These are phyloP conservation scores for Carex sylvatica DNA, from an alignment of 202 grass and related monocot species.

Conservation along the genomic window DNA sequence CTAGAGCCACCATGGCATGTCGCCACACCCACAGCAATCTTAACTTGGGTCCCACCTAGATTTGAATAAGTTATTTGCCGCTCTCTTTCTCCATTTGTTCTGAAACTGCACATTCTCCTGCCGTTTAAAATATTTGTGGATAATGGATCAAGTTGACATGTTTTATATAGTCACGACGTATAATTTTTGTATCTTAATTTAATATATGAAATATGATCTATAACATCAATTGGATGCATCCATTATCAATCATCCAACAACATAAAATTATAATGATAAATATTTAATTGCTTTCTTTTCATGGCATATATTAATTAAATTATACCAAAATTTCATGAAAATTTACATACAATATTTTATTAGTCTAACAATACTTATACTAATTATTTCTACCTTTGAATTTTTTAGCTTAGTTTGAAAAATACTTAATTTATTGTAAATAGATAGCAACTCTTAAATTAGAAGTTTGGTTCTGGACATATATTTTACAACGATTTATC, in stretches of 20 bases:
- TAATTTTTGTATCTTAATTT: neutral
- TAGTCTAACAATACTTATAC: too few relatives aligned
- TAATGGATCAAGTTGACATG: neutral
- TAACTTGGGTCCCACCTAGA: slow-evolving; percentile 17
- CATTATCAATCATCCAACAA: neutral
- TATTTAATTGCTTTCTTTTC: too few relatives aligned
- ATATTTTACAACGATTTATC: neutral
- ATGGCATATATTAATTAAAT: too few relatives aligned
- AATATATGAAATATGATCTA: neutral
- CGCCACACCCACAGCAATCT: slow-evolving; percentile 22
- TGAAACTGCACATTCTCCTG: neutral
- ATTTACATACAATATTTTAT: too few relatives aligned
- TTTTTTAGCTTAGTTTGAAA: too few relatives aligned
- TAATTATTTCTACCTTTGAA: too few relatives aligned
- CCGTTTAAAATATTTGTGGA: neutral
- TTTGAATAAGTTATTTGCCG: neutral
- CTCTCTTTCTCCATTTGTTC: neutral
- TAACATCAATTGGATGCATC: too few relatives aligned
- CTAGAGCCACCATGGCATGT: slow-evolving; percentile 27
- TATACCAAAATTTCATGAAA: too few relatives aligned
- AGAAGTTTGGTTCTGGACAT: too few relatives aligned
- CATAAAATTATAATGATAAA: too few relatives aligned
- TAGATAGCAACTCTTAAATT: neutral
- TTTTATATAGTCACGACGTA: neutral
- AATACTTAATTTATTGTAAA: too few relatives aligned